Base-by-base conservation (phyloP, 768 basidiomycete species). In the Pholiota molesta region DNA sequence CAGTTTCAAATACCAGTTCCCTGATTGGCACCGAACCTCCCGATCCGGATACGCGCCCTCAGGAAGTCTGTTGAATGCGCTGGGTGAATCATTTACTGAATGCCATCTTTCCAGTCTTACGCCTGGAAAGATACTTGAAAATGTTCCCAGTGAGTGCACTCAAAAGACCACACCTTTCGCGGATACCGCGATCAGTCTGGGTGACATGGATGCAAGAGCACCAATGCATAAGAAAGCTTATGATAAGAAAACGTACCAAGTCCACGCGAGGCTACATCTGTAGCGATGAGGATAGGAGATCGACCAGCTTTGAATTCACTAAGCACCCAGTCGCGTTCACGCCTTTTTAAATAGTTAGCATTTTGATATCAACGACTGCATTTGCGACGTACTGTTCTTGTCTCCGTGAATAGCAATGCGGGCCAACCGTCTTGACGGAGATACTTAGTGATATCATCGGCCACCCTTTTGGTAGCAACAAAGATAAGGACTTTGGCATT, bases 401-500 rank as follows among this genome's bases (percentile, higher is more conserved):
- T 99, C 97, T 70, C 97, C 97, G 72, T 99, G 97, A 71, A 99
- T 99, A 57, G 97, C 39, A 99, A 81, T 14, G 97, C 97, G n/a
- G 97, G 97, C 97, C 97, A 99, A 14, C 97, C 97, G 71, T 99
- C 97, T 82, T 93, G 91, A 61, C 97, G 91, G 61, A 99, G 83
- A 71, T 95, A 96, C 77, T 98, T 99, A 19, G 97, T 99, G 70
- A 99, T 91, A 65, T 99, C 97, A 75, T 99, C 97, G 55, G 97
- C 97, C 61, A 97, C 94, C 52, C 97, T 86, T 79, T 99, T 99
- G 26, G 97, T 99, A 19, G 89, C 95, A 63, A 98, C 95, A 74
- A 99, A 99, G 72, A 99, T 99, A 65, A 99, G 85, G 52, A 99
- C 97, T 78, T 99, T 99, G 51, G 96, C 97, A 72, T 97, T 96